Evolutionary conservation across 108 stramenopile genomes (phyloP).

Genomic region (Nannochloropsis granulata): DNA sequence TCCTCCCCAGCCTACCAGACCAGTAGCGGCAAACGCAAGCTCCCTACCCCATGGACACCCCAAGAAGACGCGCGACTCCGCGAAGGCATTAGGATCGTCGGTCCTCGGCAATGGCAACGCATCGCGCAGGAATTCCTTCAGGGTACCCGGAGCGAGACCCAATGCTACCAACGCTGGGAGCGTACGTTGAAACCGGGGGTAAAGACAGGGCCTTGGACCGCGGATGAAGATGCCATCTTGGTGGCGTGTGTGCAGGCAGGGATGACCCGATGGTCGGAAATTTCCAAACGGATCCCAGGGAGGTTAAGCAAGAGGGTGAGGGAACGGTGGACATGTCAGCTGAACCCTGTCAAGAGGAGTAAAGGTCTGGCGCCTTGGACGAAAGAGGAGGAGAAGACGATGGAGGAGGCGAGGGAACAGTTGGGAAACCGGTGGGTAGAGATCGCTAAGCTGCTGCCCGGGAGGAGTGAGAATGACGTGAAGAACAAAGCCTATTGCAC

Average conservation of each 20-base stretch:
- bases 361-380: constrained; percentile 46
- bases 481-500: constrained; percentile 46
- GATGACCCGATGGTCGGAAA: constrained; percentile 75
- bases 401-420: constrained; percentile 37
- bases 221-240: constrained; percentile 75
- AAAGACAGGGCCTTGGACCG: constrained; percentile 92
- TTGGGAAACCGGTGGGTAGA: constrained; percentile 21
- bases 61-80: constrained; percentile 23
- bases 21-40: neutral
- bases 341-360: constrained; percentile 52
- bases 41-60: neutral
- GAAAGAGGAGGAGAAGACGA: constrained; percentile 46
- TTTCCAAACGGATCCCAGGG: constrained; percentile 66
- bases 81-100: neutral
- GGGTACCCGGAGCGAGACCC: constrained; percentile 62
- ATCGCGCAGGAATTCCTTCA: constrained; percentile 24
- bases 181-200: constrained; percentile 90
- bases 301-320: constrained; percentile 66
- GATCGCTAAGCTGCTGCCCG: constrained; percentile 15
- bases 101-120: neutral
- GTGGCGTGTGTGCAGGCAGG: constrained; percentile 40
- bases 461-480: constrained; percentile 38
- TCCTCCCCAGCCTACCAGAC: neutral
- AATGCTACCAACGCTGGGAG: constrained; percentile 97
- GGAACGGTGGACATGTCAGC: constrained; percentile 82